These are phyloP conservation scores for Trichoderma aggressivum DNA, from an alignment of 2,329 filamentous ascomycete genomes.

Conservation along the genomic window DNA sequence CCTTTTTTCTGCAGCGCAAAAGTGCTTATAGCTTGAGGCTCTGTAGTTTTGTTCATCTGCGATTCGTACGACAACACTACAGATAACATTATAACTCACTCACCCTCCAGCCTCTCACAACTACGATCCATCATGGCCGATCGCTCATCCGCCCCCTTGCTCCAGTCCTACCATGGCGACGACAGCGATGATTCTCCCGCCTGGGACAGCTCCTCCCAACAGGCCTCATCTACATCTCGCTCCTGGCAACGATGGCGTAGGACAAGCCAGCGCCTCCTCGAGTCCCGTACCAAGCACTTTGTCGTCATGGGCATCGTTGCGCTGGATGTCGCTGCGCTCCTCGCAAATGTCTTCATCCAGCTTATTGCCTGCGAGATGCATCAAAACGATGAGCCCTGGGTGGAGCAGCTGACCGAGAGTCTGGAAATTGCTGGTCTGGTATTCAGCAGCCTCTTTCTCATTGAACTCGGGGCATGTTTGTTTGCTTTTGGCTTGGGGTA, in stretches of 20 bases:
- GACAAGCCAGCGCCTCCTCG: slow-evolving; percentile 26
- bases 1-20: not conserved
- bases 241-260: slow-evolving; percentile 8
- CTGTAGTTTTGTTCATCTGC: not conserved
- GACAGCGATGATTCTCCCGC: not conserved
- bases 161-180: slow-evolving; percentile 1
- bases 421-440: slow-evolving; percentile 53
- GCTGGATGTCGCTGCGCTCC: slow-evolving; percentile 44
- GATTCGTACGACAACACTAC: no score
- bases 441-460: slow-evolving; percentile 63
- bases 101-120: not conserved
- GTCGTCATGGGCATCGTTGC: slow-evolving; percentile 42
- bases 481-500: slow-evolving; percentile 61
- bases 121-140: not conserved
- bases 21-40: not conserved
- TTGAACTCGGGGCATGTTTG: slow-evolving; percentile 56
- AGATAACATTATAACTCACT: not conserved
- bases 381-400: slow-evolving; percentile 40
- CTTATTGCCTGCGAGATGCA: slow-evolving; percentile 48
- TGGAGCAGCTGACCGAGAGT: slow-evolving; percentile 33
- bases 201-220: not conserved
- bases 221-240: not conserved
- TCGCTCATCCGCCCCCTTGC: slow-evolving; percentile 11
- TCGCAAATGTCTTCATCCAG: slow-evolving; percentile 47
- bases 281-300: slow-evolving; percentile 44